Conservation (phyloP, 139 green algal species). For the Chlorella sp. region DNA sequence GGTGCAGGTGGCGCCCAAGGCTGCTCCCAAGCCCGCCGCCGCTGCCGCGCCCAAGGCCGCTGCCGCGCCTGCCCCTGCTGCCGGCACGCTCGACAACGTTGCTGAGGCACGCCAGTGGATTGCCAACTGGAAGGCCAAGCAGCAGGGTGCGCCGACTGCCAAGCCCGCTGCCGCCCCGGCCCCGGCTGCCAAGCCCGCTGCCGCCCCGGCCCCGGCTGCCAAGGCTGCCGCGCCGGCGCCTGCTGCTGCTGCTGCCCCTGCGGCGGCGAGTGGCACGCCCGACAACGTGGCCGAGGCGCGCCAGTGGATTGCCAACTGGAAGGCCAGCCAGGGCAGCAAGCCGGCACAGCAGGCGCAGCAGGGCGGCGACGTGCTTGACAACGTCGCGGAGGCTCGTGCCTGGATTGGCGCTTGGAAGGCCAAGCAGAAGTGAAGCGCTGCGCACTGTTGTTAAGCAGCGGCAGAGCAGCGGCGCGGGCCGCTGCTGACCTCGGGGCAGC, state of each 20-base stretch:
- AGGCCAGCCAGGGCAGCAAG: slow-evolving; percentile 17
- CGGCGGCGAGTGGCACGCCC: slow-evolving; percentile 5
- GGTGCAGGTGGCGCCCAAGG: slow-evolving; percentile 14
- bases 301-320: slow-evolving; percentile 59
- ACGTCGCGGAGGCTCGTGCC: slow-evolving; percentile 53
- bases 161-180: not conserved
- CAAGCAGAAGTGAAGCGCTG: not conserved
- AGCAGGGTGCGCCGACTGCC: not conserved
- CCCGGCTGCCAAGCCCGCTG: slow-evolving; percentile 13
- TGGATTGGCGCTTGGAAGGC: slow-evolving; percentile 58
- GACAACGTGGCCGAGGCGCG: slow-evolving; percentile 57
- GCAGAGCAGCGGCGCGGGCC: no score
- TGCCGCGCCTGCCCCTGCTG: not conserved
- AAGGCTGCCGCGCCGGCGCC: not conserved
- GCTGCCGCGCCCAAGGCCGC: no score
- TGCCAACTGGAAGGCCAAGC: no score
- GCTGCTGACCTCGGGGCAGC: no score
- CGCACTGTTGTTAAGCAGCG: no score
- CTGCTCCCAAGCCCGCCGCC: slow-evolving; percentile 7
- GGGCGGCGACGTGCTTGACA: slow-evolving; percentile 24
- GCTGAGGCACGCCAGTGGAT: slow-evolving; percentile 61
- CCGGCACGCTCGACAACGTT: slow-evolving; percentile 32
- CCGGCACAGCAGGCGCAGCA: slow-evolving; percentile 6
- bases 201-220: slow-evolving; percentile 17
- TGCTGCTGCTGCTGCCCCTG: slow-evolving; percentile 5